Conservation (phyloP, 2,329 filamentous ascomycete species). For the Ascochyta clinopodiicola region DNA sequence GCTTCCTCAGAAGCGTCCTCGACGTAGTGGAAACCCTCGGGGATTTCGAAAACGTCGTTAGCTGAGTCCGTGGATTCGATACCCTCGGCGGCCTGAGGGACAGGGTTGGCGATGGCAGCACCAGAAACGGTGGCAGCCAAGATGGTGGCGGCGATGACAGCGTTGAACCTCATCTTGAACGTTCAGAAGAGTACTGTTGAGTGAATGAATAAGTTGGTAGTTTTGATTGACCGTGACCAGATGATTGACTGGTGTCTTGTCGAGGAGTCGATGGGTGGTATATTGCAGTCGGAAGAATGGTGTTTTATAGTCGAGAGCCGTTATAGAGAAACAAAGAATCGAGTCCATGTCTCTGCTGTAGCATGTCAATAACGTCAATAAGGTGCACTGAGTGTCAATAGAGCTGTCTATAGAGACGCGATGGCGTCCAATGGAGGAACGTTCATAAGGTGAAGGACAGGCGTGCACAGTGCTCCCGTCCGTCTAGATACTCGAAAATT, state of each 20-base stretch:
- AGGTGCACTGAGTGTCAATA: constrained; percentile 19
- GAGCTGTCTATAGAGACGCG: constrained; percentile 4
- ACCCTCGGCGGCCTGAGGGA: constrained; percentile 32
- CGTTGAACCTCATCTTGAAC: constrained; percentile 58
- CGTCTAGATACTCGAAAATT: constrained; percentile 5
- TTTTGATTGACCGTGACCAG: constrained; percentile 18
- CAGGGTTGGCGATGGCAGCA: constrained; percentile 35
- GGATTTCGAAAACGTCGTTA: not conserved
- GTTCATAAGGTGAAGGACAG: constrained; percentile 19
- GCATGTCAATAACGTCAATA: constrained; percentile 31
- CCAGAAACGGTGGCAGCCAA: constrained; percentile 51
- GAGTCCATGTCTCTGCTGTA: not conserved
- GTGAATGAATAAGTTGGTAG: constrained; percentile 18
- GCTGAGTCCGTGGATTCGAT: constrained; percentile 7
- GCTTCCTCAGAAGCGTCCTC: not conserved
- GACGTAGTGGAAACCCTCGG: not conserved
- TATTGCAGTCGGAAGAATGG: constrained; percentile 6
- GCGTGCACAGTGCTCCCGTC: constrained; percentile 18
- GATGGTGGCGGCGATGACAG: constrained; percentile 50
- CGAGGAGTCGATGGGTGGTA: constrained; percentile 14
- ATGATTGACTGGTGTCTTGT: constrained; percentile 13
- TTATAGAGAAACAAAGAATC: constrained; percentile 8
- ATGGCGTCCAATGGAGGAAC: constrained; percentile 18
- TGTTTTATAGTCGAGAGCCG: constrained; percentile 5
- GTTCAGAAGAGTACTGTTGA: constrained; percentile 21